phyloP scores from a whole-genome alignment of 345 rosid genomes.

The Eucalyptus victrix region DNA sequence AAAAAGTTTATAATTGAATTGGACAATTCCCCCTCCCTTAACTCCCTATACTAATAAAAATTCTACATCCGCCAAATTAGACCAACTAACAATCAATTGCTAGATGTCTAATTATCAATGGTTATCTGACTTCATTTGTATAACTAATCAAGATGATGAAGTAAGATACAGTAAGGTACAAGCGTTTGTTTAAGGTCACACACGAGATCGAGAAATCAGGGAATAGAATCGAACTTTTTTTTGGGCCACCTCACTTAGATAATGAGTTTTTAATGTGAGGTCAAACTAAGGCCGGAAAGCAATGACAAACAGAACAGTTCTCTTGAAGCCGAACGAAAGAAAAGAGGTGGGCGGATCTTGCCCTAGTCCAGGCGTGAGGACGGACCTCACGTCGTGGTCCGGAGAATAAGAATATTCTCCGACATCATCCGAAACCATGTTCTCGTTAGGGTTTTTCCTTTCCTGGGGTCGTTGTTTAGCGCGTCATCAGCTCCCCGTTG shows the following conservation, averaged over 20 bases:
- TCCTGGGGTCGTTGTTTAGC: not conserved
- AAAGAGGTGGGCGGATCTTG: not conserved
- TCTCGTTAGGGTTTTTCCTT: not conserved
- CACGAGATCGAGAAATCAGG: not conserved
- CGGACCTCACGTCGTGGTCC: not conserved
- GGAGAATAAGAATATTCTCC: not conserved
- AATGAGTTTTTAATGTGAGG: not conserved
- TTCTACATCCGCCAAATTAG: not conserved
- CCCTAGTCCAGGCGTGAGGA: not conserved
- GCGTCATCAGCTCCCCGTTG: not conserved
- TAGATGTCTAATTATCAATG: not conserved
- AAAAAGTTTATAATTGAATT: not conserved
- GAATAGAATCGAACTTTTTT: not conserved
- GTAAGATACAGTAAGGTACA: not conserved
- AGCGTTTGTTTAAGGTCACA: not conserved
- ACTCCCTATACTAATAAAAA: not conserved
- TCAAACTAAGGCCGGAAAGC: not conserved
- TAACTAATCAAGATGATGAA: not conserved
- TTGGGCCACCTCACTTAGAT: not conserved
- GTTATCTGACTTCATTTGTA: not conserved
- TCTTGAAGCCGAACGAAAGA: not conserved
- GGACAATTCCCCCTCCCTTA: not conserved
- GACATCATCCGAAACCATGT: not conserved
- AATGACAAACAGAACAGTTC: not conserved
- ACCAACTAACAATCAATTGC: not conserved